A percentile compares a stretch with the other conserved stretches of the same genome.
Conservation (phyloP, 2,329 filamentous ascomycete genomes). For the Trichoderma harzianum region DNA sequence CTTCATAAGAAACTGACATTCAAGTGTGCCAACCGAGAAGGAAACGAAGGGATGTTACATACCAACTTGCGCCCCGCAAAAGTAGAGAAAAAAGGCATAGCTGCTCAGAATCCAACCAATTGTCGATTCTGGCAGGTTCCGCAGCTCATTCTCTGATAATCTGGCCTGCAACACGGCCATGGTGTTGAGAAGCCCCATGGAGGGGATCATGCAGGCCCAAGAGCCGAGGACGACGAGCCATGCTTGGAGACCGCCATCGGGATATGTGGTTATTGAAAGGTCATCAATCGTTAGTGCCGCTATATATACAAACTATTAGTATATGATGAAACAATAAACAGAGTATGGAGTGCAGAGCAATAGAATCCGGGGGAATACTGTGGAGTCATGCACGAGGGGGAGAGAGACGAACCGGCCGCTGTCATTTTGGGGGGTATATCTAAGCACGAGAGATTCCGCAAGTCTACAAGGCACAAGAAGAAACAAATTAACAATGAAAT, state of each 20-base stretch:
- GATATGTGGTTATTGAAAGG: constrained; percentile 43
- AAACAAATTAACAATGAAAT: not conserved
- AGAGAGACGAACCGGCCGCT: not conserved
- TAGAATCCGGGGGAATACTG: not conserved
- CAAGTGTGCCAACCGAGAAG: not conserved
- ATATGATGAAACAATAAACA: not conserved
- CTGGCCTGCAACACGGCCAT: constrained; percentile 66
- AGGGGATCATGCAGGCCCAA: constrained; percentile 62
- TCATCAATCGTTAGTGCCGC: not conserved
- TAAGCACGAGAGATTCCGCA: not conserved
- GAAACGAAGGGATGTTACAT: not conserved
- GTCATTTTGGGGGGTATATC: constrained; percentile 7
- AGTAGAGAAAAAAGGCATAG: constrained; percentile 68
- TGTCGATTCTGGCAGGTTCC: constrained; percentile 52
- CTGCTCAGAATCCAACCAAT: constrained; percentile 73
- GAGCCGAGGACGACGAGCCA: constrained; percentile 71
- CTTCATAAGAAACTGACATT: not conserved
- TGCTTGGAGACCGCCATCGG: constrained; percentile 64
- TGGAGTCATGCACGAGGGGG: not conserved
- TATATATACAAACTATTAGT: not conserved
- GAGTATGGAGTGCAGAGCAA: not conserved
- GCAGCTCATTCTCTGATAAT: constrained; percentile 60
- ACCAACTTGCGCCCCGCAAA: constrained; percentile 66
- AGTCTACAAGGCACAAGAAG: not conserved
- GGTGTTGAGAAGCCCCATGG: constrained; percentile 65